Percentiles rank a stretch among this genome's conserved stretches.
Evolutionary conservation across 345 rosid species (phyloP).

Genomic region (Melastoma malabathricum): DNA sequence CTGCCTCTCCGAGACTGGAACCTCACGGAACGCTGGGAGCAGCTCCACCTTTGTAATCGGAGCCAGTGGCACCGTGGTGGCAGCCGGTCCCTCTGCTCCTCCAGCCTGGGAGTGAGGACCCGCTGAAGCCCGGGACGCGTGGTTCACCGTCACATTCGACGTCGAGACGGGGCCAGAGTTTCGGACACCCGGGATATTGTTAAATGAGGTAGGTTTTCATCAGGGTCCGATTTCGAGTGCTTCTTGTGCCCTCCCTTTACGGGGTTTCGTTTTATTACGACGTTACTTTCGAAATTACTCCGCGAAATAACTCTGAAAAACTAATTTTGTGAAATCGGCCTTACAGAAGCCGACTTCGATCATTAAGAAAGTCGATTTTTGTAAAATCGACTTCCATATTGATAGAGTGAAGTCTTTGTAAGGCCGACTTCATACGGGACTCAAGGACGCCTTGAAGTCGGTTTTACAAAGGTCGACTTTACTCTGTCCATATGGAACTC

Average conservation of each 20-base stretch:
- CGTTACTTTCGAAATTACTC: too few species aligned
- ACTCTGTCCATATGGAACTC: too few species aligned
- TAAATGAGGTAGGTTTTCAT: slow-evolving; percentile 29
- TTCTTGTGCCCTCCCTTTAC: slow-evolving; percentile 63
- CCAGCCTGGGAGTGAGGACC: slow-evolving; percentile 12
- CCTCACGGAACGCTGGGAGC: slow-evolving; percentile 54
- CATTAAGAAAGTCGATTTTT: too few species aligned
- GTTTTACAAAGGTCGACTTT: too few species aligned
- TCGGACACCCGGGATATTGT: slow-evolving; percentile 16
- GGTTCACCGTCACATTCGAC: slow-evolving; percentile 50
- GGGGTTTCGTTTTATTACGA: too few species aligned
- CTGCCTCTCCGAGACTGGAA: slow-evolving; percentile 50
- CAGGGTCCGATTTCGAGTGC: slow-evolving; percentile 50
- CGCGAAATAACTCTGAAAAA: too few species aligned
- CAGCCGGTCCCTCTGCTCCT: neutral
- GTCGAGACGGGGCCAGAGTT: slow-evolving; percentile 23
- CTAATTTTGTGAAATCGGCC: too few species aligned
- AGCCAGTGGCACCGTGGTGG: slow-evolving; percentile 7
- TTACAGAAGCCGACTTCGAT: too few species aligned
- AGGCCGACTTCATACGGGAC: too few species aligned
- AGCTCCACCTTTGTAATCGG: slow-evolving; percentile 46
- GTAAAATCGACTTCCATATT: too few species aligned
- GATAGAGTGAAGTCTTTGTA: too few species aligned
- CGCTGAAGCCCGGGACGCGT: slow-evolving; percentile 37
- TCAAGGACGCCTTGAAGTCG: too few species aligned